Base-by-base conservation (phyloP, 176 grass and related monocot genomes). In the Phyllostachys edulis region DNA sequence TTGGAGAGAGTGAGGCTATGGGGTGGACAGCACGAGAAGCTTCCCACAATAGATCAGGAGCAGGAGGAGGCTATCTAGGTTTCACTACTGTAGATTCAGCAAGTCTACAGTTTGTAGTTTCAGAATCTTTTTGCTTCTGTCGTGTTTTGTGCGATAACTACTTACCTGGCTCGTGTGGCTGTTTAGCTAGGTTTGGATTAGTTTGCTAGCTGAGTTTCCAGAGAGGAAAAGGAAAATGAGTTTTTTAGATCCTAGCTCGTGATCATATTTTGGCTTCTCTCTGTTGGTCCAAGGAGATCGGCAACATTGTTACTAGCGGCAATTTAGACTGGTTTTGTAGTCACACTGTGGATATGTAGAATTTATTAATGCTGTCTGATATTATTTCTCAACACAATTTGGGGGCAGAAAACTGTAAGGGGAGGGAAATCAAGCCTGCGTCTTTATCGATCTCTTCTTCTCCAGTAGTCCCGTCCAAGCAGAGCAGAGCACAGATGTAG, bases 1-100 rank as follows among this genome's bases (percentile, higher is more conserved):
- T 67, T 87, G 61, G 88, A 96, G 57, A 78, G 88, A 63, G 88
- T 96, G 13, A 90, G 86, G 62, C 60, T 93, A 26, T 93, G 91
- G 94, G 94, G 94, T 37, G 93, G 93, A 37, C 85, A 91, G 71
- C 83, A 87, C 11, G 67, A 85, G 24, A 87, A 90, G 88, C 81
- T 94, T 45, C 85, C 81, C 5, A 78, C 67, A 2, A 72, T 77
- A 34, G 66, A 84, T 26, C 49, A n/a, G 12, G 76, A 80, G 3
- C 76, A 23, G 69, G 69, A 80, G 3, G 81, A 23, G 69, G n/a
- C 59, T 42, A 37, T 37, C 14, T 67, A 79, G 26, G 0, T 14
- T n/a, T 5, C 2, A 34, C 2, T 34, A 34, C 7, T 14, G 6
- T 24, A 59, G 17, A 85, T 71, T 70, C 40, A 61, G 65, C 57